Base-by-base conservation (phyloP, 1,139 yeast genomes). In the Hyphopichia khmerensis region DNA sequence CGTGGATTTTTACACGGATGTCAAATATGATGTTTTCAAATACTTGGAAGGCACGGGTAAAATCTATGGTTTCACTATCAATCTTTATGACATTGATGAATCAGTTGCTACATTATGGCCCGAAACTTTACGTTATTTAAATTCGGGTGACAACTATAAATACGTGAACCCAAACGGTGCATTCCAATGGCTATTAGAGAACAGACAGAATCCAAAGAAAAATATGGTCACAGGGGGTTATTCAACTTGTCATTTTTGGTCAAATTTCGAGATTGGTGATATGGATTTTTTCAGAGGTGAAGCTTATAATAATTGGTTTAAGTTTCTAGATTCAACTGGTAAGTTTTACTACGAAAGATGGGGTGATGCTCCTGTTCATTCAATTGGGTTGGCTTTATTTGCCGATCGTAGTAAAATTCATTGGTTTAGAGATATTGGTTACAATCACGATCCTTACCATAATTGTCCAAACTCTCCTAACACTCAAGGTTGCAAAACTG, bases 311-410 rank as follows among this genome's bases (percentile, higher is more conserved):
- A 67, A 69, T 16, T 88, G 87, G 82, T 79, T 84, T 49, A 70
- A 84, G 39, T 65, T 73, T 56, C 67, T 88, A 34, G 95, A 88
- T 48, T 51, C 70, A 4, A 64, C 82, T 0, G 95, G 96, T 13
- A 90, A 90, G 3, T 87, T 87, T 56, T 88, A 86, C 58, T 87
- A 87, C 54, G 96, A 88, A 60, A 65, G 96, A 44, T 87, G 96
- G 96, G 96, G 96, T 1, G 96, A 87, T 63, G 96, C 96, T 0
- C 96, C 96, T 0, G 91, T 88, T 1, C 95, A 86, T 59, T 79
- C 90, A 1, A 60, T 87, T 36, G 95, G 91, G 0, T 65, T 88
- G 19, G 85, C 83, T 0, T 62, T 89, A 39, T 87, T 90, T 64
- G 87, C 87, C 16, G 89, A 85, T 52, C 82, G 77, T 51, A 62